Evolutionary conservation across 805 yeast genomes (phyloP).

Genomic region (Yamadazyma paraphyllophila): DNA sequence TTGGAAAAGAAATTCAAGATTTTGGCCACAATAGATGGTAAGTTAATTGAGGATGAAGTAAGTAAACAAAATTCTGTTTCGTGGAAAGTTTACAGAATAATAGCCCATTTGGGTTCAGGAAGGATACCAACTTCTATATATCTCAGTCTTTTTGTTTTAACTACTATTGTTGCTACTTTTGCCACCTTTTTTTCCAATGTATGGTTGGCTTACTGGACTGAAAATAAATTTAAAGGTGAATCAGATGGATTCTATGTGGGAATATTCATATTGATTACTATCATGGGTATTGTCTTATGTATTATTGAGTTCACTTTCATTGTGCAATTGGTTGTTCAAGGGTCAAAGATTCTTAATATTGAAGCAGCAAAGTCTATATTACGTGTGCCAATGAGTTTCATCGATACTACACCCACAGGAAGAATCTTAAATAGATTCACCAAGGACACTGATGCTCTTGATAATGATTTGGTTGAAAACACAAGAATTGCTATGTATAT

Average conservation of each 20-base stretch:
- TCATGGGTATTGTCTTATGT: slow-evolving; percentile 46
- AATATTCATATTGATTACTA: slow-evolving; percentile 58
- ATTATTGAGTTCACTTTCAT: slow-evolving; percentile 43
- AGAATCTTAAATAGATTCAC: slow-evolving; percentile 83
- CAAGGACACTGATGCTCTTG: slow-evolving; percentile 80
- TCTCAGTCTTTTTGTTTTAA: background rate
- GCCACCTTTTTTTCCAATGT: slow-evolving; percentile 59
- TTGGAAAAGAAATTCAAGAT: background rate
- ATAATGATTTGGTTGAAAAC: slow-evolving; percentile 73
- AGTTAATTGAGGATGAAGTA: slow-evolving; percentile 35
- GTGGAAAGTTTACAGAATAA: slow-evolving; percentile 33
- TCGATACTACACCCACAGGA: slow-evolving; percentile 87
- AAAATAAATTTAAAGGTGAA: slow-evolving; percentile 45
- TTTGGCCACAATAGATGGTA: slow-evolving; percentile 20
- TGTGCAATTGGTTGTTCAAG: slow-evolving; percentile 46
- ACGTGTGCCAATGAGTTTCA: slow-evolving; percentile 76
- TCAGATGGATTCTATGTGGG: slow-evolving; percentile 67
- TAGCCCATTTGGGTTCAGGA: slow-evolving; percentile 35
- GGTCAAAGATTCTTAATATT: slow-evolving; percentile 57
- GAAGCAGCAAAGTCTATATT: slow-evolving; percentile 58
- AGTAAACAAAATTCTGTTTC: slow-evolving; percentile 34
- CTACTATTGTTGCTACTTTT: slow-evolving; percentile 40
- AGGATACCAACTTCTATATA: slow-evolving; percentile 2
- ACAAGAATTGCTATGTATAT: slow-evolving; percentile 58
- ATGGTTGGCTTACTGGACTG: slow-evolving; percentile 84